Evolutionary conservation across 306 rosid species (phyloP).

Genomic region (Arachis stenosperma): DNA sequence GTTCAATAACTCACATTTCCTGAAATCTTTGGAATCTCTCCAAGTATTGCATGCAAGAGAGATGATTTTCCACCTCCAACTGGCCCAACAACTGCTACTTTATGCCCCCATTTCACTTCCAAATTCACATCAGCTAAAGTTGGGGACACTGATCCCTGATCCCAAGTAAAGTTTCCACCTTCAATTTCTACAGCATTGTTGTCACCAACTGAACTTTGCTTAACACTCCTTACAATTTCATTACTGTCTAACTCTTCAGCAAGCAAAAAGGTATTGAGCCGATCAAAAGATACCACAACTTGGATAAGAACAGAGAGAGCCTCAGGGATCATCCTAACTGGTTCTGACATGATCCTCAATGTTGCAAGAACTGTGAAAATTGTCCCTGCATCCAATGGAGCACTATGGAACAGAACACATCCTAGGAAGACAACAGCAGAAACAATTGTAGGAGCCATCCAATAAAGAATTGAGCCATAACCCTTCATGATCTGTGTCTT

Average conservation of each 20-base stretch:
- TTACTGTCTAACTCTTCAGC: conserved; percentile 58
- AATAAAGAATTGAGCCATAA: conserved; percentile 51
- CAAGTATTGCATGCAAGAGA: conserved; percentile 64
- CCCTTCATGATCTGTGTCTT: conserved; percentile 51
- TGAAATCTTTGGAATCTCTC: conserved; percentile 71
- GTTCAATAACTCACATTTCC: conserved; percentile 64
- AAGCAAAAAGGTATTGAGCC: conserved; percentile 63
- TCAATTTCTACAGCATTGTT: conserved; percentile 47
- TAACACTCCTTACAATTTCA: conserved; percentile 32
- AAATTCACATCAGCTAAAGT: conserved; percentile 57
- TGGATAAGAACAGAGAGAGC: conserved; percentile 73
- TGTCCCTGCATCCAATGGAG: conserved; percentile 74
- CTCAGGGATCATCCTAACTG: conserved; percentile 76
- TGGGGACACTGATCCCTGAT: conserved; percentile 49
- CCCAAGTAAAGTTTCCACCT: conserved; percentile 70
- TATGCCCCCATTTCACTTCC: conserved; percentile 59
- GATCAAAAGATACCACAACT: conserved; percentile 72
- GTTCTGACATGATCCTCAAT: conserved; percentile 68
- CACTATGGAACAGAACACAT: conserved; percentile 52
- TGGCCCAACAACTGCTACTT: conserved; percentile 76
- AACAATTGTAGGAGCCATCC: conserved; percentile 75
- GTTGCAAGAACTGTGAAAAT: conserved; percentile 76
- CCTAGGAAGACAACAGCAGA: conserved; percentile 68
- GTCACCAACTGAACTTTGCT: conserved; percentile 20
- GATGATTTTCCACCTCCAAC: conserved; percentile 92